Evolutionary conservation across 78 protist species (phyloP).

Genomic region (Cyanophora paradoxa): DNA sequence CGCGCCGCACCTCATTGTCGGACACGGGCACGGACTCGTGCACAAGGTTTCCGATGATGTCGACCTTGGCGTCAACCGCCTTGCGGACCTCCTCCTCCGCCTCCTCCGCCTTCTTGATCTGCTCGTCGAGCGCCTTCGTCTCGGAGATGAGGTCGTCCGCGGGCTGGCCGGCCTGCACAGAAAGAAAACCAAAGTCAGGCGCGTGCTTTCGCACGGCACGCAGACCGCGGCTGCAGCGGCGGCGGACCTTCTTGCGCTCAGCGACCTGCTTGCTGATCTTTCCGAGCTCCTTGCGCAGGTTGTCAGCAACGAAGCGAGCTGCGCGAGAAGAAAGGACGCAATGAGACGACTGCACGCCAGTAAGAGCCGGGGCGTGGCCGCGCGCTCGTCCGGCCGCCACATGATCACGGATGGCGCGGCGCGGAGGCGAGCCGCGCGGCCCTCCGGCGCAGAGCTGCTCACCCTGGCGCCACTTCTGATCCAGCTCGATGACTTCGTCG

Average conservation of each 20-base stretch:
- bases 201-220: no score
- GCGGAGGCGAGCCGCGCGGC: no score
- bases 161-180: constrained; percentile 33
- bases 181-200: no score
- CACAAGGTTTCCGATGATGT: constrained; percentile 82
- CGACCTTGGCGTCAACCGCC: constrained; percentile 23
- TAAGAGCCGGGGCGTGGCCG: not conserved
- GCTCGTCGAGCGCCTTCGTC: constrained; percentile 2
- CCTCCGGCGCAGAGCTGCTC: not conserved
- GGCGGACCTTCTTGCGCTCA: constrained; percentile 26
- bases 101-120: not conserved
- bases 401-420: no score
- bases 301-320: constrained; percentile 10
- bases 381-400: not conserved
- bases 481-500: constrained; percentile 66
- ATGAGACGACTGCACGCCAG: not conserved
- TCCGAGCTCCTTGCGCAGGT: constrained; percentile 15
- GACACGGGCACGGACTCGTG: constrained; percentile 77
- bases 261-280: constrained; percentile 41
- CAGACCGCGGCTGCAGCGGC: not conserved
- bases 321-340: not conserved
- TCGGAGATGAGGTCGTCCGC: constrained; percentile 13
- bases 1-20: no score
- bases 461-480: constrained; percentile 51
- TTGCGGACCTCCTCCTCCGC: constrained; percentile 22